A percentile compares a stretch with the other conserved stretches of the same genome.
These are phyloP conservation scores for Phytophthora podocarpi DNA, from an alignment of 352 stramenopile genomes.

Conservation along the genomic window DNA sequence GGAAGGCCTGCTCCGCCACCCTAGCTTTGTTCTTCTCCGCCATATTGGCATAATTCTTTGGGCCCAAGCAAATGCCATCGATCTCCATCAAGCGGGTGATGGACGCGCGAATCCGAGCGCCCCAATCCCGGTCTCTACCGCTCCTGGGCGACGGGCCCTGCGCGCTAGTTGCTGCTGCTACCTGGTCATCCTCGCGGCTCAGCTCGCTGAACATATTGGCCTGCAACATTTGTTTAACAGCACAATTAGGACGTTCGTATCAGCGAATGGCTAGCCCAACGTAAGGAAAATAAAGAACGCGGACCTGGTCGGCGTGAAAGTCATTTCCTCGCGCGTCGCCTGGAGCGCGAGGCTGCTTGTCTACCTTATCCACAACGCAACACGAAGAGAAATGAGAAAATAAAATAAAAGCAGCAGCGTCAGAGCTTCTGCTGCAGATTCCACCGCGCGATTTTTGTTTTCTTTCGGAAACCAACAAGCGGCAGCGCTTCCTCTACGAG, in stretches of 20 bases:
- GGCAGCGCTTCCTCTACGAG: no score
- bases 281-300: neutral
- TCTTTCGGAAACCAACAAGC: no score
- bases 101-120: conserved; percentile 26
- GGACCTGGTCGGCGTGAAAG: neutral
- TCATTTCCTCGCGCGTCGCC: neutral
- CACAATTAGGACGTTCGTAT: neutral
- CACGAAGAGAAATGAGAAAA: neutral
- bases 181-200: neutral
- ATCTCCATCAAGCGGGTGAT: conserved; percentile 39
- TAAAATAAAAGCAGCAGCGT: neutral
- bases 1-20: conserved; percentile 44
- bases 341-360: neutral
- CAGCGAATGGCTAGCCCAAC: neutral
- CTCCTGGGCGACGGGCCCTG: neutral
- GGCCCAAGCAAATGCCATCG: conserved; percentile 25
- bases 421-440: neutral
- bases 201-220: neutral
- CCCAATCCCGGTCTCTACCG: conserved; percentile 21
- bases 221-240: neutral
- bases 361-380: neutral
- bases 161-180: neutral
- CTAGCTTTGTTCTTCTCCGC: conserved; percentile 25
- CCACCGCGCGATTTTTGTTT: neutral
- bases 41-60: conserved; percentile 35